phyloP scores from a whole-genome alignment of 2,329 filamentous ascomycete species.

The Chrysoporthe cubensis region DNA sequence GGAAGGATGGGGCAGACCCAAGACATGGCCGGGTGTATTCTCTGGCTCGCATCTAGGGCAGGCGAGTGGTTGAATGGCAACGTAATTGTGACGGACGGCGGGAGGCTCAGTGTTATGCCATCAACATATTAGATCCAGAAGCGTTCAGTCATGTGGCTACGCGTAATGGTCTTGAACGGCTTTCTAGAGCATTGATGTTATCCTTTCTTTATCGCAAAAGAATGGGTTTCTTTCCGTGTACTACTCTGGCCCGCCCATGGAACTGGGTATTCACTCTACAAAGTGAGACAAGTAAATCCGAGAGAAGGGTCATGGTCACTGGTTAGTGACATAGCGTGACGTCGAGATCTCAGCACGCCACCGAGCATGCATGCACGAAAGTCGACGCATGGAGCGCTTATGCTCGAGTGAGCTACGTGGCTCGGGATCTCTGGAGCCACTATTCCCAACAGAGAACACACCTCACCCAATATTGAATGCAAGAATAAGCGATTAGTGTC shows the following conservation, averaged over 20 bases:
- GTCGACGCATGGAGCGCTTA: background rate
- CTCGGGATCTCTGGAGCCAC: background rate
- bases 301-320: background rate
- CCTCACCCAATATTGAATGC: background rate
- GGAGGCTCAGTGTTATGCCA: conserved; percentile 15
- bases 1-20: conserved; percentile 6
- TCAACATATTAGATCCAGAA: conserved; percentile 8
- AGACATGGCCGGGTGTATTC: conserved; percentile 19
- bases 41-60: conserved; percentile 18
- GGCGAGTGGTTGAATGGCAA: conserved; percentile 17
- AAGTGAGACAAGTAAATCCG: background rate
- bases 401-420: background rate
- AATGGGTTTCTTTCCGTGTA: background rate
- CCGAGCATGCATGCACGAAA: background rate
- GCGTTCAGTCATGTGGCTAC: background rate
- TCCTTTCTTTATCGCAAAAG: background rate
- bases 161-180: background rate
- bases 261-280: background rate
- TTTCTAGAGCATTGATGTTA: background rate
- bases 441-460: background rate
- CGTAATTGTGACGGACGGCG: conserved; percentile 12
- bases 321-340: background rate
- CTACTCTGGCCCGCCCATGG: background rate
- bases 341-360: background rate
- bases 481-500: background rate